Evolutionary conservation across 2,329 filamentous ascomycete species (phyloP).

Genomic region (Colletotrichum phormii): DNA sequence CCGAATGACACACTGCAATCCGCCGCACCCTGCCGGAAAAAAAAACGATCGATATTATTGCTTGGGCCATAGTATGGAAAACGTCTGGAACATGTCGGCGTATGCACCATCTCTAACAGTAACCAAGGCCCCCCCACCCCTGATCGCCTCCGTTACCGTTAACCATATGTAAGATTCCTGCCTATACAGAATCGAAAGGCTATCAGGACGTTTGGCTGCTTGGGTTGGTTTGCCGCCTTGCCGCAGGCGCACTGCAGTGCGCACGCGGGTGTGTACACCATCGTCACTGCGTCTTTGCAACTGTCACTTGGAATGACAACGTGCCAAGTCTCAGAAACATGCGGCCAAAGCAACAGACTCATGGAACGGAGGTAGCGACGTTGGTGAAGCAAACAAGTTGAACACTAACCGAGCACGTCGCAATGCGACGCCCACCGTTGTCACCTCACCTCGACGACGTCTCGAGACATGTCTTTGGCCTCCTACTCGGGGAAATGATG

Average conservation of each 20-base stretch:
- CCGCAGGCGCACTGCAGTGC: neutral
- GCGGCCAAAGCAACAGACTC: neutral
- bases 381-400: slow-evolving; percentile 11
- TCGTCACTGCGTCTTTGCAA: neutral
- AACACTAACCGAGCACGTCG: slow-evolving; percentile 1
- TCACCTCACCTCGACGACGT: neutral
- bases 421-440: neutral
- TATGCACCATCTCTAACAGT: slow-evolving; percentile 1
- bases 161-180: slow-evolving; percentile 4
- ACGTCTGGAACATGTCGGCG: slow-evolving; percentile 29
- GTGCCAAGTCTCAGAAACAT: slow-evolving; percentile 3
- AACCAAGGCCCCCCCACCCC: slow-evolving; percentile 2
- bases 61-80: slow-evolving; percentile 22
- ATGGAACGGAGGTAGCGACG: slow-evolving; percentile 1
- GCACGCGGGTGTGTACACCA: neutral
- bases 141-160: neutral
- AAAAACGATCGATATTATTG: slow-evolving; percentile 15
- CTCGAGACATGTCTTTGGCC: neutral
- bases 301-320: slow-evolving; percentile 4
- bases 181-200: neutral
- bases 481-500: slow-evolving; percentile 29
- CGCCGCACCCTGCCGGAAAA: slow-evolving; percentile 22
- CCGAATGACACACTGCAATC: slow-evolving; percentile 23
- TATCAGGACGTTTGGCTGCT: neutral
- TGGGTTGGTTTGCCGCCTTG: neutral